Conservation (phyloP, 345 rosid genomes). For the Angophora floribunda region DNA sequence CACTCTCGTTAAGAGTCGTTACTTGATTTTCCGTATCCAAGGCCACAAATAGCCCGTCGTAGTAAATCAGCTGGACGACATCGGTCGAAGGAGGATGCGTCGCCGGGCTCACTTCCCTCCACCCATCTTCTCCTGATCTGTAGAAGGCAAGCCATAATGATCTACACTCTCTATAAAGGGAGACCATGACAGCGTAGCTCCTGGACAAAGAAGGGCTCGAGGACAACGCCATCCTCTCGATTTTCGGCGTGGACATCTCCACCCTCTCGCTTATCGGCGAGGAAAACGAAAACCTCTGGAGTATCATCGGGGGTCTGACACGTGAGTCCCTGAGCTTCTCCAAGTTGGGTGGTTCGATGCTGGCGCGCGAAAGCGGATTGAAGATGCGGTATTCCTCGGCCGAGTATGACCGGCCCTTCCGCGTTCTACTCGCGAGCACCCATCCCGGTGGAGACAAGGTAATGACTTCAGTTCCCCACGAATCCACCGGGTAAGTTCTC, state of each 20-base stretch:
- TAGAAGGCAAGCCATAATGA: neutral
- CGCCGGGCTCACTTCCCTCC: neutral
- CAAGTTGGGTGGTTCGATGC: neutral
- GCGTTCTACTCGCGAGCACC: neutral
- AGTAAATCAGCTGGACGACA: neutral
- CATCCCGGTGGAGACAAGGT: neutral
- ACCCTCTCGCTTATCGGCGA: no score
- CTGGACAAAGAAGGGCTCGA: neutral
- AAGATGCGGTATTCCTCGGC: neutral
- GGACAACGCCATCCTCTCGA: neutral
- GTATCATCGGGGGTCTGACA: no score
- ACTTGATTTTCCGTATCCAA: neutral
- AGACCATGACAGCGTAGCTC: neutral
- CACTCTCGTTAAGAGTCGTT: neutral
- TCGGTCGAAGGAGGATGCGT: fast-evolving
- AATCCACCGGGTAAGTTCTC: neutral
- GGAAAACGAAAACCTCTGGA: no score
- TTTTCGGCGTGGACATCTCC: no score
- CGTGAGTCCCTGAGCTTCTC: no score
- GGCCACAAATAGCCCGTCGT: neutral
- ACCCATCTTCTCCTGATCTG: neutral
- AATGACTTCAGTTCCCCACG: neutral
- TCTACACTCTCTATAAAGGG: neutral
- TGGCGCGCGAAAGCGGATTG: neutral
- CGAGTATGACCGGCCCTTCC: no score